Base-by-base conservation (phyloP, 352 stramenopile species). In the Pythium aristosporum region DNA sequence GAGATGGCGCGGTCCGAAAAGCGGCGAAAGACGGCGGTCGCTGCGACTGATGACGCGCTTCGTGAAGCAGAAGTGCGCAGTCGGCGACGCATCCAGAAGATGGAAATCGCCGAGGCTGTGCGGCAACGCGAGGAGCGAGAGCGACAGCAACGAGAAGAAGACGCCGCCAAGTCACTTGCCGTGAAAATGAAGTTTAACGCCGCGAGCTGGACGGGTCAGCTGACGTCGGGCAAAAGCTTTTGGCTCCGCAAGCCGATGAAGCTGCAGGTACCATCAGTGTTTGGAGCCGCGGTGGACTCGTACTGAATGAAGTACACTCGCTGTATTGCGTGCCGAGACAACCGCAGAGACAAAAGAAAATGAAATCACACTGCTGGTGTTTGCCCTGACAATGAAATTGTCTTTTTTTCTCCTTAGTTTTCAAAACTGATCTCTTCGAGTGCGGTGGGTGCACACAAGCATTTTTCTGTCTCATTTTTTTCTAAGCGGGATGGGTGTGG, bases 1-100 rank as follows among this genome's bases (percentile, higher is more conserved):
- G 85, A 94, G 62, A 79, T 91, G n/a, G 85, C 79, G 0, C 73
- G 75, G 15, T 85, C 78, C 8, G 83, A 94, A 55, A 93, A 92
- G 67, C 80, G 85, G 2, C 77, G 80, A 23, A 83, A 84, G 34
- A 94, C 84, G 28, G 85, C 84, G 18, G 79, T 90, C 6, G 81
- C 85, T 37, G 87, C 87, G 11, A 94, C 85, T 0, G 82, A 94
- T 39, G 87, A 95, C 23, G 87, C 87, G 0, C 61, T 95, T 41
- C 85, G 82, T 25, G 87, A 95, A 65, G 87, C 87, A 42, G 87
- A 95, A 54, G 57, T 75, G 5, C 79, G 87, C 25, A 94, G 85
- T 57, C 74, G 87, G 37, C 82, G 82, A 20, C 80, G 80, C 21
- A 49, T 85, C 3, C 84, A 88, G 56, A 89, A 88, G 53, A 28